Conservation (phyloP, 148 eudicot genomes). For the Chenopodium berlandieri region DNA sequence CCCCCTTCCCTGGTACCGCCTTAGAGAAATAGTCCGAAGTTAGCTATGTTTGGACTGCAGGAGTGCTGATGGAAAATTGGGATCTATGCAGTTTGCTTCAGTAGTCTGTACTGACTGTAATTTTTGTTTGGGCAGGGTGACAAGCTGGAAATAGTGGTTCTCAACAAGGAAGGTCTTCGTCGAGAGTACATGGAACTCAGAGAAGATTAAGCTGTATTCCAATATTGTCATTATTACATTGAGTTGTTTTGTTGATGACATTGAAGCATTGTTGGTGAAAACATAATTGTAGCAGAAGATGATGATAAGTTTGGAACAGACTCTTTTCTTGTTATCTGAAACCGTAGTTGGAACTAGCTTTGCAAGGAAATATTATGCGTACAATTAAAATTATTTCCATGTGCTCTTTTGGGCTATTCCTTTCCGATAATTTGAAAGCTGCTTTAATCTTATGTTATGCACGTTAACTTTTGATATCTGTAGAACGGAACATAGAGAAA, state of each 20-base stretch:
- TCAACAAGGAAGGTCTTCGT: constrained; percentile 65
- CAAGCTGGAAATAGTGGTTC: constrained; percentile 73
- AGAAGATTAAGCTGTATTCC: constrained; percentile 44
- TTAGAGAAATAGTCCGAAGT: background rate
- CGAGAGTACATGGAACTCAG: constrained; percentile 78
- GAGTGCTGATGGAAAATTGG: too few relatives aligned
- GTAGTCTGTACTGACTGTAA: background rate
- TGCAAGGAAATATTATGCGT: background rate
- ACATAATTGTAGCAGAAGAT: constrained; percentile 11
- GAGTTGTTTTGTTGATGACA: constrained; percentile 10
- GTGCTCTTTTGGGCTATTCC: background rate
- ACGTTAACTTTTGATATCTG: background rate
- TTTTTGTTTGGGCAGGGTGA: constrained; percentile 66
- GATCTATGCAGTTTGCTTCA: background rate
- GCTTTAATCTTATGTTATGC: background rate
- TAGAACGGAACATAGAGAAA: background rate
- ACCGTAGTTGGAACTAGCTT: constrained; percentile 11
- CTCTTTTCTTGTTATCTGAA: constrained; percentile 6
- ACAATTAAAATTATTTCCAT: background rate
- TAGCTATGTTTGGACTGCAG: background rate
- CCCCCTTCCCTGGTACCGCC: background rate
- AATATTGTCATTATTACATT: constrained; percentile 2
- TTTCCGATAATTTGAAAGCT: background rate
- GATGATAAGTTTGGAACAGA: constrained; percentile 11
- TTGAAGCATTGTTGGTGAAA: background rate